These are phyloP conservation scores for Macrolepiota dolichaula DNA, from an alignment of 768 basidiomycete species.

Conservation along the genomic window DNA sequence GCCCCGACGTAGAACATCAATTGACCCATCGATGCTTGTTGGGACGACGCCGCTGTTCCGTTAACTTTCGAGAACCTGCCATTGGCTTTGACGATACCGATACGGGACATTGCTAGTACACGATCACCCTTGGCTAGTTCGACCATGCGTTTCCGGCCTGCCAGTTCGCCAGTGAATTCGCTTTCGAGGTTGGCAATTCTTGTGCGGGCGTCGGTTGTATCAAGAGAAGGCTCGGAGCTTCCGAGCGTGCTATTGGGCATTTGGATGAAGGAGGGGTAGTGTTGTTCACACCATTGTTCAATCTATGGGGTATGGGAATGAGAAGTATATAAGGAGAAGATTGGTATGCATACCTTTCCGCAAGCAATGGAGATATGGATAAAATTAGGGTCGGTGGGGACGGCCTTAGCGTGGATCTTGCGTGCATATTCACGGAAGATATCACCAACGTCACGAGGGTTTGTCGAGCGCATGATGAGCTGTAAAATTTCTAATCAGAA, in stretches of 20 bases:
- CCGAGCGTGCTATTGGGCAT: constrained; percentile 15
- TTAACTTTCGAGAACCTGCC: constrained; percentile 1
- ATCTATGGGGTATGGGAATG: constrained; percentile 45
- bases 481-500: constrained; percentile 22
- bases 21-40: constrained; percentile 19
- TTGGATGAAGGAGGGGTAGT: constrained; percentile 89
- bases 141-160: constrained; percentile 27
- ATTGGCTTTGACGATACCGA: constrained; percentile 12
- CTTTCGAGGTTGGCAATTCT: constrained; percentile 44
- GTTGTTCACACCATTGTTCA: constrained; percentile 90
- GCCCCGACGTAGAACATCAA: constrained; percentile 27
- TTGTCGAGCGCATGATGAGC: constrained; percentile 92
- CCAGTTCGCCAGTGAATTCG: constrained; percentile 34
- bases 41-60: background rate
- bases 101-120: background rate
- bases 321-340: background rate
- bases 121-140: constrained; percentile 15
- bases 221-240: constrained; percentile 26
- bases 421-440: constrained; percentile 84
- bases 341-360: constrained; percentile 48
- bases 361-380: constrained; percentile 80
- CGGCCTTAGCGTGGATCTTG: constrained; percentile 77
- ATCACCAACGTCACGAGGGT: constrained; percentile 86
- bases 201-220: constrained; percentile 56
- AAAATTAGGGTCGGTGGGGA: constrained; percentile 83